Evolutionary conservation across 495 filamentous ascomycete genomes (phyloP).

Genomic region (Lophiostoma macrostomum): DNA sequence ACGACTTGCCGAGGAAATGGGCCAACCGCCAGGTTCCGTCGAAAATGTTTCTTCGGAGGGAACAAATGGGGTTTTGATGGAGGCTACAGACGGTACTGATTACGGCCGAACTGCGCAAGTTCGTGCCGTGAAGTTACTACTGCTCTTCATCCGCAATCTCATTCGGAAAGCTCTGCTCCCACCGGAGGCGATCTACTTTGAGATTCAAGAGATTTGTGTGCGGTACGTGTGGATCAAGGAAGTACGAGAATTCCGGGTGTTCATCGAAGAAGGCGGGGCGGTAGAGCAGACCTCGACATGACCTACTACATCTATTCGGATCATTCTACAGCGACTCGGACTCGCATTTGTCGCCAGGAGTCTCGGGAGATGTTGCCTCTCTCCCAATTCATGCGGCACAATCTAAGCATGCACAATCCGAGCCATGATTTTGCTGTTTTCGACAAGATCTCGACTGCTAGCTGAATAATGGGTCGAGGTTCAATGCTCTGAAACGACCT

Average conservation of each 20-base stretch:
- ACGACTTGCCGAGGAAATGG: conserved; percentile 31
- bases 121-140: conserved; percentile 40
- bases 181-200: conserved; percentile 41
- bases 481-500: conserved; percentile 12
- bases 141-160: conserved; percentile 43
- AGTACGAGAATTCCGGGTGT: conserved; percentile 35
- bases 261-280: conserved; percentile 12
- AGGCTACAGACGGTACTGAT: background rate
- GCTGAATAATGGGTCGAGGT: conserved; percentile 13
- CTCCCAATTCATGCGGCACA: no score
- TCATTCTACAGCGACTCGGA: background rate
- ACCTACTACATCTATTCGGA: background rate
- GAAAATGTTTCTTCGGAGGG: background rate
- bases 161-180: conserved; percentile 36
- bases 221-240: conserved; percentile 40
- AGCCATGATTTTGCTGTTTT: background rate
- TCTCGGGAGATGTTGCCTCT: no score
- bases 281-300: background rate
- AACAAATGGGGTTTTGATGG: background rate
- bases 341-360: no score
- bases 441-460: background rate
- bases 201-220: conserved; percentile 45
- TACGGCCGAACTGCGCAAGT: conserved; percentile 34
- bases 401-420: background rate
- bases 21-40: conserved; percentile 3